Evolutionary conservation across 176 grass and related monocot species (phyloP).

Genomic region (Tuctoria greenei): DNA sequence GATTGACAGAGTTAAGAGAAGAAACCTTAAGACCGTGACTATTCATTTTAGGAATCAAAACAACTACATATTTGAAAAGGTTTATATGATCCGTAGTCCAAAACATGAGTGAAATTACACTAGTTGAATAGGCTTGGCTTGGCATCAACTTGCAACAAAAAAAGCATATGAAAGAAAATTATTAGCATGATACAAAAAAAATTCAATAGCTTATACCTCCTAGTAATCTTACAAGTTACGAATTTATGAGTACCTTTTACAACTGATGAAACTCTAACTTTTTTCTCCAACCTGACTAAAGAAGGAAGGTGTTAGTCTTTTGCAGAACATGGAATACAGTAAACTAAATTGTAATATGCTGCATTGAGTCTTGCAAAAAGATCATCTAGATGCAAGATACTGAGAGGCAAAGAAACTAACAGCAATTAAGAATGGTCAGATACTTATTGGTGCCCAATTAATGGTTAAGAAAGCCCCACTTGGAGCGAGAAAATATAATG

Average conservation of each 20-base stretch:
- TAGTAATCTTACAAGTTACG: not conserved
- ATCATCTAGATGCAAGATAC: not conserved
- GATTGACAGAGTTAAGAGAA: not conserved
- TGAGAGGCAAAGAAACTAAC: not conserved
- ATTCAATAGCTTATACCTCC: not conserved
- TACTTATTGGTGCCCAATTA: not conserved
- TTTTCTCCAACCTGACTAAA: conserved; percentile 53
- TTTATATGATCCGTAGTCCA: not conserved
- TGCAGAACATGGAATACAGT: conserved; percentile 3
- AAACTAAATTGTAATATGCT: conserved; percentile 8
- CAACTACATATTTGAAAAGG: not conserved
- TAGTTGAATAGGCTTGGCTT: conserved; percentile 12
- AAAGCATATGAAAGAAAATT: not conserved
- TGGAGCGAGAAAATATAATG: not conserved
- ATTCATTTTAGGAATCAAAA: not conserved
- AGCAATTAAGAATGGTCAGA: not conserved
- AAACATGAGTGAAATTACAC: not conserved
- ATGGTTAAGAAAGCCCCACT: not conserved
- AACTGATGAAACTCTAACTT: conserved; percentile 33
- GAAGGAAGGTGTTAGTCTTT: conserved; percentile 24
- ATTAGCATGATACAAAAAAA: not conserved
- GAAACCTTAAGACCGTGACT: conserved; percentile 7
- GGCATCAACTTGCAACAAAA: conserved; percentile 14
- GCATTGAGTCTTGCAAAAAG: conserved; percentile 6
- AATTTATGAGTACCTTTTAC: conserved; percentile 50